A percentile compares a stretch with the other conserved stretches of the same genome.
These are phyloP conservation scores for Verticillium klebahnii DNA, from an alignment of 2,329 filamentous ascomycete genomes.

Conservation along the genomic window DNA sequence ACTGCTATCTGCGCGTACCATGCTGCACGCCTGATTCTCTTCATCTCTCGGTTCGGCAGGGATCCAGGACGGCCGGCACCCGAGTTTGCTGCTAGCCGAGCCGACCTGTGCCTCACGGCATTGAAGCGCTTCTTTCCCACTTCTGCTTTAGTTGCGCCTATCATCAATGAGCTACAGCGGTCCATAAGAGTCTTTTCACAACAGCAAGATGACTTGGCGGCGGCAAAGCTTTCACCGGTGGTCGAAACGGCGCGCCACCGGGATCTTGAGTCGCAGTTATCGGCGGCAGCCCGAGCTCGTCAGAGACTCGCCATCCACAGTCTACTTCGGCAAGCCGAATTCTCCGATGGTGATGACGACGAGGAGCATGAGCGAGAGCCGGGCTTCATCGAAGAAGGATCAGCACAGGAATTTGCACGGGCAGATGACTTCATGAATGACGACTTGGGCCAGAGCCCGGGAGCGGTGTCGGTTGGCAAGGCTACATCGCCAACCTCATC, in stretches of 20 bases:
- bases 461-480: background rate
- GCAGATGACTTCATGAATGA: background rate
- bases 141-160: conserved; percentile 17
- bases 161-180: conserved; percentile 20
- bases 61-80: conserved; percentile 9
- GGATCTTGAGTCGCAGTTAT: conserved; percentile 10
- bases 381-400: background rate
- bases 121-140: conserved; percentile 20
- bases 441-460: background rate
- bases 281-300: conserved; percentile 15
- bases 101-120: conserved; percentile 19
- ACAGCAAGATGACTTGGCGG: background rate
- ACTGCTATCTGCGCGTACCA: conserved; percentile 38
- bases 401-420: background rate
- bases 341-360: conserved; percentile 19
- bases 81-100: conserved; percentile 20
- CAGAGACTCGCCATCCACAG: conserved; percentile 23
- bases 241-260: conserved; percentile 3
- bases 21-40: conserved; percentile 28
- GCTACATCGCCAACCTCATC: background rate
- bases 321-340: conserved; percentile 18
- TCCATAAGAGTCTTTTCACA: conserved; percentile 14
- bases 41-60: conserved; percentile 16
- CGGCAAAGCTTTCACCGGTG: background rate
- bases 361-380: conserved; percentile 8